phyloP scores from a whole-genome alignment of 352 stramenopile genomes.

The Phytophthora hybrid region DNA sequence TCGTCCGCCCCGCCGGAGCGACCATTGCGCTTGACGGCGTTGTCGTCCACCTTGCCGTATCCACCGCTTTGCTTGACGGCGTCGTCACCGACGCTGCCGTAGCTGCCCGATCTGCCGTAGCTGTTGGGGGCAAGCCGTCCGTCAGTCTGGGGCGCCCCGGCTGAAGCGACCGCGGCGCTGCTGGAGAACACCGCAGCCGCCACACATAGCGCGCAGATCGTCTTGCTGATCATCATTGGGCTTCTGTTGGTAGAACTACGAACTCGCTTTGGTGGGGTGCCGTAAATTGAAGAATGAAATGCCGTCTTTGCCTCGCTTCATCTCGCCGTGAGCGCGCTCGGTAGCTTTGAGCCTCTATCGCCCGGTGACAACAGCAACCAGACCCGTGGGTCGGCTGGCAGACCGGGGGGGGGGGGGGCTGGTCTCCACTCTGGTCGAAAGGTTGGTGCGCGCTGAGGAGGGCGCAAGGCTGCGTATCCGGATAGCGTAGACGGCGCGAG shows the following conservation, averaged over 20 bases:
- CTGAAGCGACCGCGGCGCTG: neutral
- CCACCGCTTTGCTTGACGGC: neutral
- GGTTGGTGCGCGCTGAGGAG: neutral
- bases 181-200: conserved; percentile 5
- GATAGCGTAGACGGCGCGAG: neutral
- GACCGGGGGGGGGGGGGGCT: neutral
- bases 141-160: conserved; percentile 8
- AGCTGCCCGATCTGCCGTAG: neutral
- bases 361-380: neutral
- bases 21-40: neutral
- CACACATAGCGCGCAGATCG: conserved; percentile 13
- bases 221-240: conserved; percentile 22
- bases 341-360: neutral
- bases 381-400: neutral
- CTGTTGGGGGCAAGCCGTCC: neutral
- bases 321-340: neutral
- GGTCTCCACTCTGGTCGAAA: neutral
- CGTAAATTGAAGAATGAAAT: neutral
- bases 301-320: neutral
- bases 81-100: neutral
- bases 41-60: neutral
- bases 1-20: neutral
- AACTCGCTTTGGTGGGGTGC: neutral
- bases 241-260: neutral
- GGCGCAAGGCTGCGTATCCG: neutral